Evolutionary conservation across 2,329 filamentous ascomycete species (phyloP), one percentile per base, ranked within the genome.

Genomic region (Zasmidium angulare): DNA sequence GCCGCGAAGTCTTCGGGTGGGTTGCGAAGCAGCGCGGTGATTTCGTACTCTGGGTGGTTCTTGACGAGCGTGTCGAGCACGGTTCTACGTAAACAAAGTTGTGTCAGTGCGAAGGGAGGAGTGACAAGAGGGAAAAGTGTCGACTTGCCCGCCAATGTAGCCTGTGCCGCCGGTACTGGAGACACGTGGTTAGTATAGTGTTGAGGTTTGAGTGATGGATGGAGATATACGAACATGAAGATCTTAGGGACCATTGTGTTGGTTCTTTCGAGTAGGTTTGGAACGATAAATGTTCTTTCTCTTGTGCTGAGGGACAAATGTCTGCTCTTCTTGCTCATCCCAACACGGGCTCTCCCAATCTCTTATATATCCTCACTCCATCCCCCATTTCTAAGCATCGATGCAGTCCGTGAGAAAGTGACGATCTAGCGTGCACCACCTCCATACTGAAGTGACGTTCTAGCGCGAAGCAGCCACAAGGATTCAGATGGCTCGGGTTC

Each of bases 91-190:
- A n/a, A n/a, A n/a, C n/a, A n/a, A n/a, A n/a, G n/a, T n/a, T n/a
- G n/a, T n/a, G n/a, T n/a, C n/a, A n/a, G n/a, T n/a, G n/a, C n/a
- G n/a, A n/a, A n/a, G n/a, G 48, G 36, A 9, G 14, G 14, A 54
- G 2, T 7, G 22, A 23, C 10, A 19, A 46, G 23, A 19, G 22
- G 17, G 40, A 40, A 26, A 17, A 12, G 3, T 24, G 3, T 46
- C 12, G 23, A 20, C 53, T 36, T 50, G 49, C 53, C 82, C 82
- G 4, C 81, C 81, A 50, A 84, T 82, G 66, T 83, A 84, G 29
- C 81, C 81, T 17, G 81, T 82, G 3, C 70, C 76, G 20, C 81
- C 81, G 31, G 80, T 82, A 14, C 81, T 82, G 53, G 47, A 31
- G 47, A 43, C 7, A 14, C 17, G 19, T 26, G 23, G 21, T 24